Evolutionary conservation across 306 rosid species (phyloP), one percentile per base, ranked within the genome.

Genomic region (Trichosanthes cucumerina): DNA sequence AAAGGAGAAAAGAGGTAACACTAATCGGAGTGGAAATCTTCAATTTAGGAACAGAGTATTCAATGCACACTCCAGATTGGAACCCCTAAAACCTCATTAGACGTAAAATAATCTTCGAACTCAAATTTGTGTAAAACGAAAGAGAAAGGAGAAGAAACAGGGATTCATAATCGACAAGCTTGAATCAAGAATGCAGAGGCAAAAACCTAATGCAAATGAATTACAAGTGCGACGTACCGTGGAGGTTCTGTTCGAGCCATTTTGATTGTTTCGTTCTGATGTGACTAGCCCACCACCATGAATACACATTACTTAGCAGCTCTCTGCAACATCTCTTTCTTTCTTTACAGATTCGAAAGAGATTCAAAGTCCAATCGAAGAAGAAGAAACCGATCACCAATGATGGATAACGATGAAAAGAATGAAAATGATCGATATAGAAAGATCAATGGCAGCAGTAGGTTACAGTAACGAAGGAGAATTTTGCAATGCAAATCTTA

Each of bases 281-380:
- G 86, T 92, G 99, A 86, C 98, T 96, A 6, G 90, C 98, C 99
- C 99, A 96, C 99, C 99, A 96, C 97, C 98, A 96, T 79, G 99
- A 87, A 86, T 88, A 92, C 41, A 98, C 97, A 80, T 89, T 92
- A 81, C 91, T n/a, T 90, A 78, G 98, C 98, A 75, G 97, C 99
- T 84, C 99, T 92, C 38, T 91, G 88, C 87, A 96, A 91, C 98
- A 92, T 92, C 46, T 80, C 53, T 79, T 52, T 74, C 31, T 79
- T 36, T 24, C 3, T 59, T 75, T 73, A 52, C 46, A 86, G 49
- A 79, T 75, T 84, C n/a, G 78, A 52, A 39, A 59, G 75, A 70
- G 68, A 80, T 63, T 23, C 77, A 79, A 31, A 12, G 14, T 52
- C 53, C 69, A 72, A 62, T 62, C 31, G 63, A 39, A 33, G 34